These are phyloP conservation scores for Phytophthora cactorum DNA, from an alignment of 352 stramenopile species.

Conservation along the genomic window DNA sequence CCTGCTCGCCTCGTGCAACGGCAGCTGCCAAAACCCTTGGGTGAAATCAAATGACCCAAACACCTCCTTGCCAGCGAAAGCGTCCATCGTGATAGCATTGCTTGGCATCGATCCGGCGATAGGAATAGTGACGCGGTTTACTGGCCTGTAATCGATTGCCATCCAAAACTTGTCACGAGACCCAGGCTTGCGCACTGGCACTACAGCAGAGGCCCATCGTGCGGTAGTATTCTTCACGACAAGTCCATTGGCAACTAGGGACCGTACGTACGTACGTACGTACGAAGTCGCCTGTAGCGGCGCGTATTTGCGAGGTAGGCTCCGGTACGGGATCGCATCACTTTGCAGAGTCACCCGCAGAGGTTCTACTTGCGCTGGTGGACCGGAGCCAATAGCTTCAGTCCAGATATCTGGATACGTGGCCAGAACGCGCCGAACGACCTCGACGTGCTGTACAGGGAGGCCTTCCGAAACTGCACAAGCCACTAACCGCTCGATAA, in stretches of 20 bases:
- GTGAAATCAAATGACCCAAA: background rate
- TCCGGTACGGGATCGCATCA: background rate
- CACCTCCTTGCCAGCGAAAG: background rate
- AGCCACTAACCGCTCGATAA: no score
- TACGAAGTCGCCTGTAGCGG: background rate
- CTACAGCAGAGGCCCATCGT: background rate
- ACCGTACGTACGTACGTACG: background rate
- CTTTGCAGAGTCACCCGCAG: background rate
- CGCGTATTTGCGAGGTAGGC: background rate
- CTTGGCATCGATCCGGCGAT: background rate
- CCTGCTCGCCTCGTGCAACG: background rate
- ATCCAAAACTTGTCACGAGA: background rate
- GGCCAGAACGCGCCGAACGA: background rate
- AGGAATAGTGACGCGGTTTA: background rate
- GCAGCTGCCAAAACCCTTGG: background rate
- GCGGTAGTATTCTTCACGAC: background rate
- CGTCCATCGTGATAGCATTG: background rate
- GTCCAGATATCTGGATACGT: background rate
- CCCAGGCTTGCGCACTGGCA: background rate
- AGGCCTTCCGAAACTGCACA: no score
- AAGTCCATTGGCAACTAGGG: background rate
- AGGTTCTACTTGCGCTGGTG: background rate
- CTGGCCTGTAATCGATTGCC: background rate
- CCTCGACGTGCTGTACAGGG: no score
- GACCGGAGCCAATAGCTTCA: background rate